Conservation (phyloP, 2,329 filamentous ascomycete genomes). For the Neoscytalidium dimidiatum region DNA sequence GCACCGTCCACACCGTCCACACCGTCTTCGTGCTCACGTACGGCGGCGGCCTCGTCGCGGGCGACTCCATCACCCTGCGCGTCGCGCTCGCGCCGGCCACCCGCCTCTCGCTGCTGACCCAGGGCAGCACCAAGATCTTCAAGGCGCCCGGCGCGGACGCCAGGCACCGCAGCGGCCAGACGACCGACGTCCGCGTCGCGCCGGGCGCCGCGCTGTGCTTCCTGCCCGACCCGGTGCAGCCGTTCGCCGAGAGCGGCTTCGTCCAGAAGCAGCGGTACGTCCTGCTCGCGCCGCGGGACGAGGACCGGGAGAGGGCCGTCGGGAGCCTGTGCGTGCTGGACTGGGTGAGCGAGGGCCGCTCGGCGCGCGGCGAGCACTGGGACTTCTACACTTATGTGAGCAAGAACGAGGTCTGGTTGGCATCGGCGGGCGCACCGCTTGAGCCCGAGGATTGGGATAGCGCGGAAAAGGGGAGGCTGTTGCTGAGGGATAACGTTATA, state of each 20-base stretch:
- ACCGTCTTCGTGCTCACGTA: conserved; percentile 91
- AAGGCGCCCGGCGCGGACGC: conserved; percentile 46
- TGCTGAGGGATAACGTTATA: conserved; percentile 84
- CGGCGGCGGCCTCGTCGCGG: conserved; percentile 87
- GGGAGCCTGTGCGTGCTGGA: conserved; percentile 76
- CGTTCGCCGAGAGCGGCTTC: conserved; percentile 82
- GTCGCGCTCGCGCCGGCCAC: conserved; percentile 66
- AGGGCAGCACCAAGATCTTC: conserved; percentile 94
- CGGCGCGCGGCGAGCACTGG: conserved; percentile 87
- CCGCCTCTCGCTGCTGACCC: conserved; percentile 62
- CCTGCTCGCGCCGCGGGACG: conserved; percentile 21
- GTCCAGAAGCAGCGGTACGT: conserved; percentile 81
- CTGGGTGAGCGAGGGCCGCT: conserved; percentile 90
- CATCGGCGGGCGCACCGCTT: conserved; percentile 27
- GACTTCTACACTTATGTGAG: conserved; percentile 76
- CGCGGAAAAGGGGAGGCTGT: conserved; percentile 53
- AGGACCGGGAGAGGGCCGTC: not conserved
- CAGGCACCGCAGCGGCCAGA: conserved; percentile 47
- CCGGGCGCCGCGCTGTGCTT: conserved; percentile 58
- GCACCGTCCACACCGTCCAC: conserved; percentile 46
- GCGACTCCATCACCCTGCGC: conserved; percentile 75
- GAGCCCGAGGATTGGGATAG: conserved; percentile 10
- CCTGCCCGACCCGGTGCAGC: conserved; percentile 90
- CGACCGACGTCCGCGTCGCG: conserved; percentile 51
- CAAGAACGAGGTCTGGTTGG: conserved; percentile 81